A percentile compares a stretch with the other conserved stretches of the same genome.
phyloP scores from a whole-genome alignment of 495 filamentous ascomycete genomes.

The Aspergillus heteromorphus region DNA sequence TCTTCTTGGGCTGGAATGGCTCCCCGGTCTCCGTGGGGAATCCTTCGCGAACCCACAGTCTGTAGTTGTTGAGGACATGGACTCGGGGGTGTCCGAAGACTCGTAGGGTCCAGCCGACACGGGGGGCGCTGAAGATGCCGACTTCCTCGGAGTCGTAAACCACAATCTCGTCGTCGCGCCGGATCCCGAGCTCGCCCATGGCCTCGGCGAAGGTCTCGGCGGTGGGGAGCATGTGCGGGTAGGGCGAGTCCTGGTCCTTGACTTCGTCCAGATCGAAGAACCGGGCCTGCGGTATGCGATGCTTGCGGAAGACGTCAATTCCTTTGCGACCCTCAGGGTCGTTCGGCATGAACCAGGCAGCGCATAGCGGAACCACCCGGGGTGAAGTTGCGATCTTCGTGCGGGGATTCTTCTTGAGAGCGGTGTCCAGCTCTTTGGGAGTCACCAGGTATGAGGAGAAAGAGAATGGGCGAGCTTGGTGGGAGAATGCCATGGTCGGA shows the following conservation, averaged over 20 bases:
- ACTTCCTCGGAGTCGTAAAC: conserved; percentile 87
- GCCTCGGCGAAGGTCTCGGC: conserved; percentile 74
- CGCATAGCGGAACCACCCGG: conserved; percentile 80
- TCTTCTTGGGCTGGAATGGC: conserved; percentile 49
- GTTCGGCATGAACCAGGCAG: conserved; percentile 94
- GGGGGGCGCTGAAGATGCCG: conserved; percentile 89
- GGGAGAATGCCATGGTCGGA: conserved; percentile 27
- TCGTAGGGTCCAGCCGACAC: conserved; percentile 87
- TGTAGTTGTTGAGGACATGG: conserved; percentile 91
- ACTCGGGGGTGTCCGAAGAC: conserved; percentile 89
- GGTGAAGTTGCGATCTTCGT: conserved; percentile 71
- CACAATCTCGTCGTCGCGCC: conserved; percentile 78
- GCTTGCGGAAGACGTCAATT: conserved; percentile 64
- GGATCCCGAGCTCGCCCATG: conserved; percentile 84
- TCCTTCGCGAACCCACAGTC: conserved; percentile 77
- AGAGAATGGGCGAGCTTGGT: conserved; percentile 35
- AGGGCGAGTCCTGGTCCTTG: conserved; percentile 79
- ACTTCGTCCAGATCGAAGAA: conserved; percentile 95
- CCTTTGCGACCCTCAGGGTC: conserved; percentile 72
- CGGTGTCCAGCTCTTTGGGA: conserved; percentile 71
- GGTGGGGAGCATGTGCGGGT: conserved; percentile 94
- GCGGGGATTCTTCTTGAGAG: conserved; percentile 69
- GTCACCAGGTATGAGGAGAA: conserved; percentile 81
- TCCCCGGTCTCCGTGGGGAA: conserved; percentile 76
- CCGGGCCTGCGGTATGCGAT: conserved; percentile 78